Evolutionary conservation across 1,284 basidiomycete genomes (phyloP), one percentile per base, ranked within the genome.

Genomic region (Anthracocystis setariae): DNA sequence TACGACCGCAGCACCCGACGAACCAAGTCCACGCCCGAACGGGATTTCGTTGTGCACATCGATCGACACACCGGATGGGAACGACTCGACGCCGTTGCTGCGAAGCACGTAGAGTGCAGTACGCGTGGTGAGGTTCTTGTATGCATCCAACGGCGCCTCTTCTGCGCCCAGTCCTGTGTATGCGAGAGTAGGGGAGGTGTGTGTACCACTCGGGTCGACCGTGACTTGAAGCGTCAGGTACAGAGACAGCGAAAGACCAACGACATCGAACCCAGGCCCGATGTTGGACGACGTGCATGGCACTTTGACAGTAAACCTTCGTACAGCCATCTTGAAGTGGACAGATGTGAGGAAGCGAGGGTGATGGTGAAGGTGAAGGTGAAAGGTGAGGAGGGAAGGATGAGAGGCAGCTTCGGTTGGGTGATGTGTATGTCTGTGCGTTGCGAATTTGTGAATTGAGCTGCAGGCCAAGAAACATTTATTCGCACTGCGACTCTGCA

Each of bases 251-350:
- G 95, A 96, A 66, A 98, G 90, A 20, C 96, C 96, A 71, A 97
- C 93, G 62, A 98, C 96, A 84, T 99, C 96, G 84, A 98, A 98
- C 13, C 96, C 96, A 24, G 96, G 96, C 3, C 95, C 95, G 80
- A 98, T 94, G 86, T 98, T 98, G 73, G 95, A 95, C 59, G 94
- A 95, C 1, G 95, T 98, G 21, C 93, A 93, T 9, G 95, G 95
- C 51, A 98, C 92, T 75, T 87, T 88, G 84, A 98, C 92, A 15
- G 80, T 85, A 82, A 87, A 87, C 27, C 50, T 64, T 21, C 64
- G 56, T 1, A 42, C 13, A n/a, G 60, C 23, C 48, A 54, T 54
- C 18, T 35, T 52, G 21, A 12, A 17, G 13, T 20, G 13, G 49
- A 38, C 17, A 38, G 51, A n/a, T 44, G 40, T 10, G 25, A 21